A percentile compares a stretch with the other conserved stretches of the same genome.
phyloP scores from a whole-genome alignment of 2,329 filamentous ascomycete species.

The Botryotinia convoluta region DNA sequence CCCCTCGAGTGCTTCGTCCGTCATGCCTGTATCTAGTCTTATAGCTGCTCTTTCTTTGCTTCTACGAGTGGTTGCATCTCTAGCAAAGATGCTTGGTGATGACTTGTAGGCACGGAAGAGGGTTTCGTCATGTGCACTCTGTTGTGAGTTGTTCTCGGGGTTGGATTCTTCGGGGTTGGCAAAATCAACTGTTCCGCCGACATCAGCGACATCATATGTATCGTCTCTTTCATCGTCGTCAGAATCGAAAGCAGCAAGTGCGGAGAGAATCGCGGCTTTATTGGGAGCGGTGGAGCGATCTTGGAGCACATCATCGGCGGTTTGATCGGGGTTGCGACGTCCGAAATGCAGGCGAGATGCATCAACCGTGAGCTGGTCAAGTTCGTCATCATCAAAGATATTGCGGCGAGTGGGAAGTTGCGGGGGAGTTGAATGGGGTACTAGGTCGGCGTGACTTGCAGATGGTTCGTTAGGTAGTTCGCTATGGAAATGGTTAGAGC shows the following conservation, averaged over 20 bases:
- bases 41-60: slow-evolving; percentile 61
- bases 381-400: slow-evolving; percentile 75
- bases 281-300: slow-evolving; percentile 64
- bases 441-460: slow-evolving; percentile 45
- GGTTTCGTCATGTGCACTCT: slow-evolving; percentile 61
- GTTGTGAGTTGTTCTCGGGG: slow-evolving; percentile 46
- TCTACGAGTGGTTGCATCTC: slow-evolving; percentile 68
- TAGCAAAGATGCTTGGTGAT: slow-evolving; percentile 63
- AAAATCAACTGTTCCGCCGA: slow-evolving; percentile 81
- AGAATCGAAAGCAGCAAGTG: slow-evolving; percentile 82
- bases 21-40: slow-evolving; percentile 78
- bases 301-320: slow-evolving; percentile 69
- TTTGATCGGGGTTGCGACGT: slow-evolving; percentile 60
- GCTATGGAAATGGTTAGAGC: slow-evolving; percentile 24
- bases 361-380: slow-evolving; percentile 68
- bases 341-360: slow-evolving; percentile 74
- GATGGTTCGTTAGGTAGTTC: slow-evolving; percentile 27
- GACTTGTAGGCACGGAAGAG: slow-evolving; percentile 72
- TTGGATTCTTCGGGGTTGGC: slow-evolving; percentile 48
- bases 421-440: slow-evolving; percentile 58
- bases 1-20: slow-evolving; percentile 89
- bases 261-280: slow-evolving; percentile 85
- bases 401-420: slow-evolving; percentile 62
- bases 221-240: slow-evolving; percentile 97
- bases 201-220: slow-evolving; percentile 89